Base-by-base conservation (phyloP, 1,139 yeast species). In the Sporopachydermia cereana region DNA sequence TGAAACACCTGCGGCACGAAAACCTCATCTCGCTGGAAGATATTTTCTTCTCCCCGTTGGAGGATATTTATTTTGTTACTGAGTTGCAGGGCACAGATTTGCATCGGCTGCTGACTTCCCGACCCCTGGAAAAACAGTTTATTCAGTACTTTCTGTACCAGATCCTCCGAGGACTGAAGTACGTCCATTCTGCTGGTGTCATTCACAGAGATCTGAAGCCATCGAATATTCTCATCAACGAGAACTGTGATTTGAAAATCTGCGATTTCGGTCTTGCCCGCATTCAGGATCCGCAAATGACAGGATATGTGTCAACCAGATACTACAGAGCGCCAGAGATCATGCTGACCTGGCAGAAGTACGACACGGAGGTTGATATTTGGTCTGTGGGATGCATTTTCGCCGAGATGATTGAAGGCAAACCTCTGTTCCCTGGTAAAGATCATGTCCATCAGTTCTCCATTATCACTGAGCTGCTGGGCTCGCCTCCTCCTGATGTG, bases 321-420 rank as follows among this genome's bases (percentile, higher is more conserved):
- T 93, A 91, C 71, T 91, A 91, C 64, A 75, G 99, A 53, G 99
- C 98, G 0, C 99, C 98, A 1, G 99, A 91, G 64, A 91, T 91
- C 63, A 91, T 91, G 99, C 74, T 91, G 54, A 89, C 97, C 23
- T 91, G 99, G 99, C 99, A 91, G 64, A 89, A 93, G 63, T 91
- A 91, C 67, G 97, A 91, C 60, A 83, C 88, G n/a, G 97, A 91
- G 65, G 98, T 93, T 39, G 99, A 91, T 63, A 84, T 91, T 57
- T 91, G 99, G 99, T 84, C 95, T 17, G 96, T 95, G n/a, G 99
- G 97, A 17, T 91, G 99, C 67, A 91, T 91, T 52, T 84, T 91
- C 59, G 95, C 97, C 12, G 99, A 91, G 63, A 91, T 93, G 96
- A 84, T 91, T 55, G 96, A 91, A 62, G 97, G 97, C n/a, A 89